These are phyloP conservation scores for Aspergillus latus DNA, from an alignment of 2,329 filamentous ascomycete species.

Conservation along the genomic window DNA sequence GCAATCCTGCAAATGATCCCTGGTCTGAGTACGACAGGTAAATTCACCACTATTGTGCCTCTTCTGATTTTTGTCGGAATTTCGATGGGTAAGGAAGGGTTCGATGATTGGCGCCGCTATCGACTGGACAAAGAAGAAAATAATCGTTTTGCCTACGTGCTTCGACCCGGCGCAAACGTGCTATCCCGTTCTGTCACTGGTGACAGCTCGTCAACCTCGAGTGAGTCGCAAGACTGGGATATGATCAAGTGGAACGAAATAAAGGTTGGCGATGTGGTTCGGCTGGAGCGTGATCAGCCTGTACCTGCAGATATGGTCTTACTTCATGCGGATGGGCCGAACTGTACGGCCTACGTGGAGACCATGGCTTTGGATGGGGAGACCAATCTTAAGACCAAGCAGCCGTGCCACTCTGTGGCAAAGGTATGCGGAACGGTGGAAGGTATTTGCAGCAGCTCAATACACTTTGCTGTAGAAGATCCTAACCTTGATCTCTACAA, in stretches of 20 bases:
- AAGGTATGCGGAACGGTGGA: constrained; percentile 51
- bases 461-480: constrained; percentile 61
- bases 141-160: constrained; percentile 64
- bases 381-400: constrained; percentile 63
- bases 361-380: constrained; percentile 63
- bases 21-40: constrained; percentile 83
- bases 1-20: constrained; percentile 88
- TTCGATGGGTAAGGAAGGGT: constrained; percentile 89
- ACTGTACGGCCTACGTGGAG: constrained; percentile 70
- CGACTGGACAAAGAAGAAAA: constrained; percentile 84
- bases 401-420: constrained; percentile 63
- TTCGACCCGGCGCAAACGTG: constrained; percentile 47
- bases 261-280: constrained; percentile 76
- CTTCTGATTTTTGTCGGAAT: constrained; percentile 78
- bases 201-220: constrained; percentile 28
- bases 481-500: constrained; percentile 65
- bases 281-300: constrained; percentile 69
- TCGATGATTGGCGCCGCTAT: constrained; percentile 82
- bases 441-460: constrained; percentile 35
- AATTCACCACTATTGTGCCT: constrained; percentile 81
- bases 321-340: constrained; percentile 70
- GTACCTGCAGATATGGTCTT: constrained; percentile 78
- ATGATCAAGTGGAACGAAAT: constrained; percentile 73
- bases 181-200: constrained; percentile 20
- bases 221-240: constrained; percentile 56